Evolutionary conservation across 169 alveolate genomes (phyloP).

Genomic region (Perkinsus marinus): DNA sequence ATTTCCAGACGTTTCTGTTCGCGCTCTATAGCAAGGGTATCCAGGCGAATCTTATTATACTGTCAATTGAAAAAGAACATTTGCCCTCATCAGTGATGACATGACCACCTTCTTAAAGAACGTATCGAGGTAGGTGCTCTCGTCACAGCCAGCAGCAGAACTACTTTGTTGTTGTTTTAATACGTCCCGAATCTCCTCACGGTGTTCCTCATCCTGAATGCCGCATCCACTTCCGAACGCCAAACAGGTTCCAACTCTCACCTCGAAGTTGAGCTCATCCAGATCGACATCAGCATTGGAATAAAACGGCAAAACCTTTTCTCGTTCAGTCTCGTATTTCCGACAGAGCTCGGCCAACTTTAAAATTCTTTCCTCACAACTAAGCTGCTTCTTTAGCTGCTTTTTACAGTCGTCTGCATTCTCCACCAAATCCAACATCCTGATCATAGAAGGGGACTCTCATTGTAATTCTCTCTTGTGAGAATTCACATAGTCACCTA

Average conservation of each 20-base stretch:
- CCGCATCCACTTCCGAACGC: conserved; percentile 6
- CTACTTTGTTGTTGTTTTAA: background rate
- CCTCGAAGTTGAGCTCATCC: conserved; percentile 43
- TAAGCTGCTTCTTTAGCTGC: conserved; percentile 51
- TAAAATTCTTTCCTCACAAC: conserved; percentile 32
- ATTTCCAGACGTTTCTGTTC: conserved; percentile 59
- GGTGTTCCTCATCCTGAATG: background rate
- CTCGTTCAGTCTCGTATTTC: conserved; percentile 75
- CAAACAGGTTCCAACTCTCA: conserved; percentile 22
- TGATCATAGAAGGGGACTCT: background rate
- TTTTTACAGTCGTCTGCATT: conserved; percentile 54
- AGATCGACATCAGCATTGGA: conserved; percentile 44
- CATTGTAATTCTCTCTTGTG: no score
- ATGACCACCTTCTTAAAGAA: conserved; percentile 45
- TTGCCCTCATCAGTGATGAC: background rate
- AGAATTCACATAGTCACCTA: conserved; percentile 62
- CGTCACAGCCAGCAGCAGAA: conserved; percentile 39
- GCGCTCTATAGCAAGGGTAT: conserved; percentile 64
- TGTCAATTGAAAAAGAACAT: conserved; percentile 10
- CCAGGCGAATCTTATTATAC: conserved; percentile 67
- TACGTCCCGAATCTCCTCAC: conserved; percentile 17
- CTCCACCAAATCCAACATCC: conserved; percentile 36
- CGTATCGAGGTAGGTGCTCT: conserved; percentile 56
- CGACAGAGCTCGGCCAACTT: conserved; percentile 68
- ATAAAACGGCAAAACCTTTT: conserved; percentile 73